Base-by-base conservation (phyloP, 371 early-diverging fungal genomes). In the Mortierella sp. region DNA sequence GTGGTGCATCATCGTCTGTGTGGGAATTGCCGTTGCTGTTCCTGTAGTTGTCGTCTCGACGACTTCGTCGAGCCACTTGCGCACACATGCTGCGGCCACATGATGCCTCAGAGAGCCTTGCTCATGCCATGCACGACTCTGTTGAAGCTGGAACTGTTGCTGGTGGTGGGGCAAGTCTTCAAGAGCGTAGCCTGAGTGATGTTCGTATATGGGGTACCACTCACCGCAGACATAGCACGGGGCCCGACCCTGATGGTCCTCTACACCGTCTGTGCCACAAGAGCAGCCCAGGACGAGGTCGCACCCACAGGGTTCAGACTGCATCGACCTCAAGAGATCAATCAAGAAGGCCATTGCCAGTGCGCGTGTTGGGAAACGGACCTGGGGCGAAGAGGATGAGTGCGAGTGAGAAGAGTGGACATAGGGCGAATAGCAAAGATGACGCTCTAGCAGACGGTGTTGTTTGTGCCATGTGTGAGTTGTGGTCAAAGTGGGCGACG, bases 171-270 rank as follows among this genome's bases (percentile, higher is more conserved):
- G 37, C 37, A 3, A 37, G 37, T 37, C 60, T 11, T 67, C 63
- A 19, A 67, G 61, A 57, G 62, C 62, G 1, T 58, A 58, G 44
- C 63, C 62, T n/a, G 57, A 66, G 3, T 69, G 16, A 26, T 60
- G 23, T 26, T 60, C 71, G 29, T 67, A 64, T 55, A 71, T 72
- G 30, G 71, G 71, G 44, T 67, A 76, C 76, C 76, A 76, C 50
- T 76, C 76, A 4, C 76, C 76, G 21, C 76, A 76, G 29, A 76
- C 52, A 29, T 76, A 76, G 59, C 76, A 76, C 1, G 76, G 30
- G n/a, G 30, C 30, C 16, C 18, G 57, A 37, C 45, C 60, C 48
- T 60, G 45, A 2, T 60, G 45, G n/a, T 60, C 60, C 48, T 60
- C 50, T 3, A 44, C 46, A n/a, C 25, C 26, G 23, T 60, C 46